Evolutionary conservation across 1,284 basidiomycete genomes (phyloP).

Genomic region (Malassezia furfur): DNA sequence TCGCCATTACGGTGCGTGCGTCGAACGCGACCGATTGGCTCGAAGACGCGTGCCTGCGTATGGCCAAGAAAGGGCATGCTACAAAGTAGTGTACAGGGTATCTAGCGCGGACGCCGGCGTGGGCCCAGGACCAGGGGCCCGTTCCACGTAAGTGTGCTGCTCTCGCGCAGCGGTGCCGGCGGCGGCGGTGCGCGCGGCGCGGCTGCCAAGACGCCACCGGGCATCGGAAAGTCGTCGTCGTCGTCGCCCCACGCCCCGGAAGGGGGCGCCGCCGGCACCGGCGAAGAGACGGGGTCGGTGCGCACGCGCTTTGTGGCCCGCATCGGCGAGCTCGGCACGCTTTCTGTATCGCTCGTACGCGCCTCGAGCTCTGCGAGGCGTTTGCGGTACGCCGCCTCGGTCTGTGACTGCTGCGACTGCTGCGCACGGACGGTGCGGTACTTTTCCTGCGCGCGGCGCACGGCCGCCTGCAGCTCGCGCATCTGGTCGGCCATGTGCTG

Average conservation of each 20-base stretch:
- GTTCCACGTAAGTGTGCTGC: neutral
- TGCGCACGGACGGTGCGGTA: neutral
- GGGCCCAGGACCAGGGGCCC: conserved; percentile 8
- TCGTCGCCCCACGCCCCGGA: conserved; percentile 1
- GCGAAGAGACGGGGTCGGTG: neutral
- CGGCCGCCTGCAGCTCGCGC: conserved; percentile 13
- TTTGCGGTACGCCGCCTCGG: neutral
- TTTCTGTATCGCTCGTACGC: neutral
- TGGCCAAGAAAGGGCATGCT: conserved; percentile 25
- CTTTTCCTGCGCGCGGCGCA: conserved; percentile 1
- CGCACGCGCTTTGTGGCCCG: neutral
- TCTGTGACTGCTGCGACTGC: neutral
- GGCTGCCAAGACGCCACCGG: conserved; percentile 2
- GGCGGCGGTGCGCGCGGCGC: neutral
- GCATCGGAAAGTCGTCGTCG: conserved; percentile 12
- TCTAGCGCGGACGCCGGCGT: conserved; percentile 4
- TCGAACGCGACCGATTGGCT: conserved; percentile 15
- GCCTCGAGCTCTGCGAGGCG: neutral
- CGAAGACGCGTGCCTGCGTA: conserved; percentile 28
- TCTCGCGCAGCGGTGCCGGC: conserved; percentile 6
- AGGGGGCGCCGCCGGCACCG: too few relatives aligned
- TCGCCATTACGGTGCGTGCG: neutral
- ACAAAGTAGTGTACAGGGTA: neutral
- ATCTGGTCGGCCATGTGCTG: conserved; percentile 16
- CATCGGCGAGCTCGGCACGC: neutral